A percentile compares a stretch with the other conserved stretches of the same genome.
phyloP scores from a whole-genome alignment of 2,329 filamentous ascomycete genomes.

The Leptodontidium sp. region DNA sequence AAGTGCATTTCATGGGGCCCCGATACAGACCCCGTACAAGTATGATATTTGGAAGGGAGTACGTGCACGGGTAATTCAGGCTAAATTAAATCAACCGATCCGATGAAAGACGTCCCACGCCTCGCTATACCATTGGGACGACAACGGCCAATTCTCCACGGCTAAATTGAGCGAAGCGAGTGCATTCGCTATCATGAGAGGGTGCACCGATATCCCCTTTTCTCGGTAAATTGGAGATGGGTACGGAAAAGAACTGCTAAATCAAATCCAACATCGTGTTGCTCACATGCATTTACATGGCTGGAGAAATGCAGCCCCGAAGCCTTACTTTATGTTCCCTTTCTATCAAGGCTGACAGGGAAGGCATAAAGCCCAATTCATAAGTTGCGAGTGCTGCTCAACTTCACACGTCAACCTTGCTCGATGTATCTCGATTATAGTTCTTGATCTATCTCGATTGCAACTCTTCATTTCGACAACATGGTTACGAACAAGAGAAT shows the following conservation, averaged over 20 bases:
- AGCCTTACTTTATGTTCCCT: neutral
- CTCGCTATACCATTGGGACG: neutral
- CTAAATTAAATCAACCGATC: neutral
- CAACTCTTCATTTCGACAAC: too few relatives aligned
- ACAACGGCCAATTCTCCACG: neutral
- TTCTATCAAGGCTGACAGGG: too few relatives aligned
- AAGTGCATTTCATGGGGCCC: too few relatives aligned
- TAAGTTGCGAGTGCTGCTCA: too few relatives aligned
- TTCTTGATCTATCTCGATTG: too few relatives aligned
- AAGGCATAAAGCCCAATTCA: too few relatives aligned
- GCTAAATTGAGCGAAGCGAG: neutral
- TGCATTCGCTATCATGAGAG: neutral
- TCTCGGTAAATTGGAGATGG: neutral
- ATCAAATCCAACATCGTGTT: neutral
- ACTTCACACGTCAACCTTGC: too few relatives aligned
- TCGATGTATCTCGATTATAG: too few relatives aligned
- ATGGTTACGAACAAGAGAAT: neutral
- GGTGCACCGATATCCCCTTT: neutral
- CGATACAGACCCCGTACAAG: too few relatives aligned
- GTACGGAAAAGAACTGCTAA: neutral
- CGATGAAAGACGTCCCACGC: neutral
- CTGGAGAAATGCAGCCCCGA: neutral
- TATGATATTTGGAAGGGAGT: too few relatives aligned
- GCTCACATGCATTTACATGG: neutral
- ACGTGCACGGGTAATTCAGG: neutral